Evolutionary conservation across 495 filamentous ascomycete genomes (phyloP).

Genomic region (Daldinia loculata): DNA sequence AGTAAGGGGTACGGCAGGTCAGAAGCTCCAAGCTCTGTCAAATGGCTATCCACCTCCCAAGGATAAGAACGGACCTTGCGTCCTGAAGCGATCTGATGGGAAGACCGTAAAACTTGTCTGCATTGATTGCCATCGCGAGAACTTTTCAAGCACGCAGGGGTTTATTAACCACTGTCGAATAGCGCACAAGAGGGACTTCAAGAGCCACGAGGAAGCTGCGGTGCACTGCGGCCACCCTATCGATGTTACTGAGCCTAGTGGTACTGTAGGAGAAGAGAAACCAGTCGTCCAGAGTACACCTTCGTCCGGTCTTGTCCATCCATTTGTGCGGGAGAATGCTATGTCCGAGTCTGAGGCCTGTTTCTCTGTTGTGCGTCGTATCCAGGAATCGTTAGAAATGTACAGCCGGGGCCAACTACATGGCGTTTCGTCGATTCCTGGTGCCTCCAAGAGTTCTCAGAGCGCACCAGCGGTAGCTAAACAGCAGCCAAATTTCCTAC

Average conservation of each 20-base stretch:
- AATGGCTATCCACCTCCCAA: slow-evolving; percentile 75
- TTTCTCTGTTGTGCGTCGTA: slow-evolving; percentile 57
- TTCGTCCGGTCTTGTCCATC: slow-evolving; percentile 70
- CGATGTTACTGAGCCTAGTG: slow-evolving; percentile 70
- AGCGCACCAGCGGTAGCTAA: slow-evolving; percentile 3
- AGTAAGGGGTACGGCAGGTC: slow-evolving; percentile 64
- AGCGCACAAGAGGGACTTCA: slow-evolving; percentile 87
- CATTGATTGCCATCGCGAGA: slow-evolving; percentile 83
- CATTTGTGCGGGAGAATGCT: slow-evolving; percentile 68
- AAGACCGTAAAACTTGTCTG: slow-evolving; percentile 81
- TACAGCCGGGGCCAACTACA: slow-evolving; percentile 58
- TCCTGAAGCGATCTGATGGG: slow-evolving; percentile 63
- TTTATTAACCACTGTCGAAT: slow-evolving; percentile 99
- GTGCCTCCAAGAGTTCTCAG: slow-evolving; percentile 36
- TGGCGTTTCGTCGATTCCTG: slow-evolving; percentile 53
- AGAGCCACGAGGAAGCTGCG: slow-evolving; percentile 95
- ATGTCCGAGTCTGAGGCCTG: slow-evolving; percentile 64
- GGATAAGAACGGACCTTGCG: slow-evolving; percentile 65
- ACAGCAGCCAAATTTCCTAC: slow-evolving; percentile 53
- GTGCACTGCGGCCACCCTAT: slow-evolving; percentile 83
- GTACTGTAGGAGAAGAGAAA: slow-evolving; percentile 63
- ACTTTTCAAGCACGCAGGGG: slow-evolving; percentile 94
- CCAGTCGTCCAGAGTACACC: slow-evolving; percentile 38
- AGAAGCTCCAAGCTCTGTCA: slow-evolving; percentile 76
- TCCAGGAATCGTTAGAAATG: slow-evolving; percentile 56